Conservation (phyloP, 257 asterid genomes). For the Scutellaria barbata region DNA sequence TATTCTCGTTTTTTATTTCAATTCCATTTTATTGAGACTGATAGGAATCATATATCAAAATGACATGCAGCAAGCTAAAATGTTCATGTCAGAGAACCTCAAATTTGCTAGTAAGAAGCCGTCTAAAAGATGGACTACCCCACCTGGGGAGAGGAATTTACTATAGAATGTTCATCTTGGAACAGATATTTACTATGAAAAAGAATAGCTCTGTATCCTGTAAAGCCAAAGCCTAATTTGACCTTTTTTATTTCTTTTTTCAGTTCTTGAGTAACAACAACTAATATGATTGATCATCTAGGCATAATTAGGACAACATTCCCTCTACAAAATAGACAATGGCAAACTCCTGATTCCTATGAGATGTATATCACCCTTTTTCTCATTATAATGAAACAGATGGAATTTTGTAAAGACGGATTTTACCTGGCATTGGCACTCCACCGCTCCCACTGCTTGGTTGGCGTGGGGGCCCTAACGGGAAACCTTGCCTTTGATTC, state of each 20-base stretch:
- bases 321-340: neutral
- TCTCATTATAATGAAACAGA: slow-evolving; percentile 15
- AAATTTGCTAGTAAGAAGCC: no score
- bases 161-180: no score
- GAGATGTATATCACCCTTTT: neutral
- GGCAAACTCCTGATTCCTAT: neutral
- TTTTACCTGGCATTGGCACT: slow-evolving; percentile 67
- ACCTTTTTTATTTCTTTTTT: no score
- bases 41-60: neutral
- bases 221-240: no score
- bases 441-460: slow-evolving; percentile 58
- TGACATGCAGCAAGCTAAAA: slow-evolving; percentile 1
- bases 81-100: no score
- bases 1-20: neutral
- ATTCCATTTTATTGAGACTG: neutral
- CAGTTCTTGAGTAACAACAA: neutral
- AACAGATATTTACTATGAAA: no score
- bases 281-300: neutral
- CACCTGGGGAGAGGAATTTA: no score
- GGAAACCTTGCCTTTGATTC: slow-evolving; percentile 63
- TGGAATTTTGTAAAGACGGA: neutral
- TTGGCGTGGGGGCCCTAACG: slow-evolving; percentile 57
- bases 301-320: neutral
- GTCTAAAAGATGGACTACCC: neutral
- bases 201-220: no score